Evolutionary conservation across 2,329 filamentous ascomycete species (phyloP), one percentile per base, ranked within the genome.

Genomic region (Ophiostoma angusticollis): DNA sequence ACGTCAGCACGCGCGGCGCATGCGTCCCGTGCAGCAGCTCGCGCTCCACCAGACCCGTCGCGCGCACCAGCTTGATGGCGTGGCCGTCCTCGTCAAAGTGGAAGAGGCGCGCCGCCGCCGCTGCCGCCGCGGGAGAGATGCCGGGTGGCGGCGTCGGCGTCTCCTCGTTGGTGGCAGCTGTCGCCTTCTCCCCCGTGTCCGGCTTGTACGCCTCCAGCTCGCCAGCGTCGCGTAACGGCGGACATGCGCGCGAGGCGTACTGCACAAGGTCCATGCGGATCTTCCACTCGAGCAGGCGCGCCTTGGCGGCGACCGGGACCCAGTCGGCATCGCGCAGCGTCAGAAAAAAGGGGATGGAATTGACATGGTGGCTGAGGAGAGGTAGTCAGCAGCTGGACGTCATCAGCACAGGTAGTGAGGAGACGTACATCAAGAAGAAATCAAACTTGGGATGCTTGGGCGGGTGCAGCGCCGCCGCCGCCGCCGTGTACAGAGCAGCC

Each of bases 241-340:
- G 79, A 2, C 67, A 70, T 4, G 70, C 70, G 9, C 80, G 68
- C 2, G 79, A 81, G 1, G 78, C 72, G 54, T 93, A 94, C 58
- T 85, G 66, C 6, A 78, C 52, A 6, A 93, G 61, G 53, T 91
- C 83, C 48, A 78, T 59, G 30, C 85, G 74, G 35, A 78, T 81
- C 58, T 93, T 93, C 73, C 78, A 87, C 57, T 91, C 81, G 7
- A 94, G 64, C 0, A 94, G 60, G 6, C 83, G 74, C 11, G 67
- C 63, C 53, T 87, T 89, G 34, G 64, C 63, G 7, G 65, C 62
- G 0, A 59, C 52, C 0, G 74, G 64, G 31, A 86, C 64, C 70
- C 72, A 91, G 27, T 64, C 47, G 47, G 68, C 68, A 9, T 61
- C 60, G 51, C 78, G 69, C 54, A 94, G 68, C 7, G 66, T 64